phyloP scores from a whole-genome alignment of 805 yeast species.

The Nakazawaea ishiwadae region DNA sequence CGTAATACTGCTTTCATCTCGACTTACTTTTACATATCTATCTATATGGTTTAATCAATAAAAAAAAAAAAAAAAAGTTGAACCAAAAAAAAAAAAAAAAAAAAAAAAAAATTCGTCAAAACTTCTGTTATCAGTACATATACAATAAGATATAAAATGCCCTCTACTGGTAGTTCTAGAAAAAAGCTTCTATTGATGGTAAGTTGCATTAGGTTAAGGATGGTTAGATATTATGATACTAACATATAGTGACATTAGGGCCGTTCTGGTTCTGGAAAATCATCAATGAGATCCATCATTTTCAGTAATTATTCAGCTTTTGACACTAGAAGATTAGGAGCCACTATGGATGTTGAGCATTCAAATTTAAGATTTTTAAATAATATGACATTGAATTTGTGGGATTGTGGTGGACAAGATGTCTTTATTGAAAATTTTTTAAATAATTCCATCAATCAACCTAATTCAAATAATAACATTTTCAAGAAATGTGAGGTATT shows the following conservation, averaged over 20 bases:
- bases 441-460: conserved; percentile 24
- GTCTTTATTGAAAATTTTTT: conserved; percentile 89
- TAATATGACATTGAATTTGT: conserved; percentile 88
- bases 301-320: conserved; percentile 95
- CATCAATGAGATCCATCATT: conserved; percentile 95
- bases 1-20: no score
- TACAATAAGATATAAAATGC: no score
- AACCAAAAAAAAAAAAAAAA: not conserved
- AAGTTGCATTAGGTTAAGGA: not conserved
- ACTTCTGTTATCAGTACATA: no score
- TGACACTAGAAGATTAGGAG: conserved; percentile 92
- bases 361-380: conserved; percentile 90
- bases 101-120: not conserved
- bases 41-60: no score
- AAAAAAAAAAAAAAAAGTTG: not conserved
- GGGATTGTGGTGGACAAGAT: conserved; percentile 99
- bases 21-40: not conserved
- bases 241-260: conserved; percentile 48
- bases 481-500: conserved; percentile 94
- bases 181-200: conserved; percentile 17
- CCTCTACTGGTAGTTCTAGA: conserved; percentile 11
- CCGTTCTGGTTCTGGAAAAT: conserved; percentile 95
- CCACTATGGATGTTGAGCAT: conserved; percentile 98
- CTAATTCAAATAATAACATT: conserved; percentile 85
- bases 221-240: not conserved